A percentile compares a stretch with the other conserved stretches of the same genome.
These are phyloP conservation scores for Aspergillus fumigatiaffinis DNA, from an alignment of 2,329 filamentous ascomycete species.

Conservation along the genomic window DNA sequence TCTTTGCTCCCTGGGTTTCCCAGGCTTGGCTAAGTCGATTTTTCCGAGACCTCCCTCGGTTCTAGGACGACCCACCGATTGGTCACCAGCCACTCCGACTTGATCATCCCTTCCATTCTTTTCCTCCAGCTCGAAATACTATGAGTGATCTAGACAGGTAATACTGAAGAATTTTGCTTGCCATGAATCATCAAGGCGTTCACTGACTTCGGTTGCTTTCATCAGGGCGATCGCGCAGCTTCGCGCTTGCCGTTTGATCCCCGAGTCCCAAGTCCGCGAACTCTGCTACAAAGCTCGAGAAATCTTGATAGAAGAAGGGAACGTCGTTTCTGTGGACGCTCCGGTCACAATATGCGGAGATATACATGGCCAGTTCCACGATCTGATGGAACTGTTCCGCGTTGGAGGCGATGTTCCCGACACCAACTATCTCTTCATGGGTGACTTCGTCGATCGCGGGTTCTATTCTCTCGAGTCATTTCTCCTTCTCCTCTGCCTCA, in stretches of 20 bases:
- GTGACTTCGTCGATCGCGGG: slow-evolving; percentile 95
- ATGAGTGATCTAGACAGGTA: slow-evolving; percentile 97
- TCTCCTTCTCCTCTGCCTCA: slow-evolving; percentile 88
- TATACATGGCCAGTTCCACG: slow-evolving; percentile 95
- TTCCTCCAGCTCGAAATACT: slow-evolving; percentile 22
- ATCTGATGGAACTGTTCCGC: slow-evolving; percentile 93
- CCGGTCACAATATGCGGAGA: slow-evolving; percentile 97
- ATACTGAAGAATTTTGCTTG: background rate
- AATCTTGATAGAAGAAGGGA: slow-evolving; percentile 93
- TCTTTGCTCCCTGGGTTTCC: slow-evolving; percentile 6
- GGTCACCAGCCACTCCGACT: slow-evolving; percentile 2
- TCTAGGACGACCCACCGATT: slow-evolving; percentile 18
- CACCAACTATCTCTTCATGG: slow-evolving; percentile 97
- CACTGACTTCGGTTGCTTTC: slow-evolving; percentile 3
- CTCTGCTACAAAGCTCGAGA: slow-evolving; percentile 96
- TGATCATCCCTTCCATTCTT: slow-evolving; percentile 1
- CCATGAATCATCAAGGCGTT: slow-evolving; percentile 14
- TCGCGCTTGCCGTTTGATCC: slow-evolving; percentile 92
- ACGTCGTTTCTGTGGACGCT: slow-evolving; percentile 91
- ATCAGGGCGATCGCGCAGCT: slow-evolving; percentile 87
- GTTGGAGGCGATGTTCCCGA: slow-evolving; percentile 92
- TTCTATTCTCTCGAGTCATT: slow-evolving; percentile 99
- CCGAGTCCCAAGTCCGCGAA: slow-evolving; percentile 91
- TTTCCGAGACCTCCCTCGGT: slow-evolving; percentile 6
- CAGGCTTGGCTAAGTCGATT: slow-evolving; percentile 5